These are phyloP conservation scores for Salix suchowensis DNA, from an alignment of 345 rosid species.

Conservation along the genomic window DNA sequence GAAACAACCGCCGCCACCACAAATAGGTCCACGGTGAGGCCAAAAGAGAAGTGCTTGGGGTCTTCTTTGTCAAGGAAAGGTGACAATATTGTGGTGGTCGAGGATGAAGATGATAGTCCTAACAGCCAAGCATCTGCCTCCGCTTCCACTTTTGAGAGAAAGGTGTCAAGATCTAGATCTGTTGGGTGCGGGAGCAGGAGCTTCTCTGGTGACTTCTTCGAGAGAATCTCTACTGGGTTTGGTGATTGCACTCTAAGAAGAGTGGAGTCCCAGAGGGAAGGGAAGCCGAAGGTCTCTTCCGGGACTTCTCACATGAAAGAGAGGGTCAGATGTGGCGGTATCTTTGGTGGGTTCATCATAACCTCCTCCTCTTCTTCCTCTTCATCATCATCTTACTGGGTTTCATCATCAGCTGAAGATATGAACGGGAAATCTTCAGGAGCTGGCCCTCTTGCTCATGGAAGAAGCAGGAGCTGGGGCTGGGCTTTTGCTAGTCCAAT, in stretches of 20 bases:
- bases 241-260: slow-evolving; percentile 94
- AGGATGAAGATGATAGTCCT: slow-evolving; percentile 63
- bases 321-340: slow-evolving; percentile 84
- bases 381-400: slow-evolving; percentile 69
- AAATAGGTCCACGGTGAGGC: slow-evolving; percentile 20
- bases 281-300: slow-evolving; percentile 29
- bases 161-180: slow-evolving; percentile 98
- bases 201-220: slow-evolving; percentile 95
- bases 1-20: slow-evolving; percentile 7
- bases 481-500: slow-evolving; percentile 95
- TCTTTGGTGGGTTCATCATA: slow-evolving; percentile 87
- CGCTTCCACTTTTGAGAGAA: slow-evolving; percentile 65
- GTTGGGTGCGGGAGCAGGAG: slow-evolving; percentile 98
- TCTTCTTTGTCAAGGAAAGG: slow-evolving; percentile 45
- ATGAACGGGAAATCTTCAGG: slow-evolving; percentile 38
- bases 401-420: slow-evolving; percentile 52
- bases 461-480: slow-evolving; percentile 64
- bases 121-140: slow-evolving; percentile 40
- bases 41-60: slow-evolving; percentile 36
- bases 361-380: slow-evolving; percentile 68
- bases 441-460: slow-evolving; percentile 27
- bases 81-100: slow-evolving; percentile 27
- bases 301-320: slow-evolving; percentile 45
- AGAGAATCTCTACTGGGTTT: slow-evolving; percentile 90
- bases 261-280: slow-evolving; percentile 96